Conservation (phyloP, 352 stramenopile species). For the Globisporangium rhizosaccharum region DNA sequence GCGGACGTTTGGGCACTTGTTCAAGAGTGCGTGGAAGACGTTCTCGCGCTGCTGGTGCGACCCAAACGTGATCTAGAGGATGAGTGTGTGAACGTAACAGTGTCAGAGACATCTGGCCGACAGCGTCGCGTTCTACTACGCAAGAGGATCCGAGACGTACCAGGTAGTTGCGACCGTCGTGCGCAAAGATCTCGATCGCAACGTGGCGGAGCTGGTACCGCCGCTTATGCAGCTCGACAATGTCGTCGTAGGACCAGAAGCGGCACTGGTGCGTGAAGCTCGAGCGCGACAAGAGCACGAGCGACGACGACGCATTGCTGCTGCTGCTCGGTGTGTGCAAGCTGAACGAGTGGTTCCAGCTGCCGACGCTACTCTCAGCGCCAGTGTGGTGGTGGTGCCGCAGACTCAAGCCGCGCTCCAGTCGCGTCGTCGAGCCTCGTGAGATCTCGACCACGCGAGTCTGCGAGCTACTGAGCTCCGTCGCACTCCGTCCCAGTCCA, state of each 20-base stretch:
- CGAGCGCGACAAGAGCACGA: slow-evolving; percentile 16
- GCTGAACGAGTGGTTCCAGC: neutral
- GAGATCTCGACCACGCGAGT: slow-evolving; percentile 46
- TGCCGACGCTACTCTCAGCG: neutral
- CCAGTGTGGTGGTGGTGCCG: slow-evolving; percentile 15
- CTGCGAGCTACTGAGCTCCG: neutral
- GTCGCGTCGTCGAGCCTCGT: slow-evolving; percentile 32
- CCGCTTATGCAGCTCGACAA: slow-evolving; percentile 70
- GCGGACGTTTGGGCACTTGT: slow-evolving; percentile 64
- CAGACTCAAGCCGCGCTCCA: slow-evolving; percentile 50
- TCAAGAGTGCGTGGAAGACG: slow-evolving; percentile 72
- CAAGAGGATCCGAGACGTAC: slow-evolving; percentile 21
- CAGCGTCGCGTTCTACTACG: neutral
- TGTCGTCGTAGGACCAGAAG: slow-evolving; percentile 71
- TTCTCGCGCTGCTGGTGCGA: slow-evolving; percentile 52
- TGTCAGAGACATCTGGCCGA: neutral
- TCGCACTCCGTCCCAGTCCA: neutral
- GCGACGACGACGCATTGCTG: neutral
- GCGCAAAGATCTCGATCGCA: slow-evolving; percentile 67
- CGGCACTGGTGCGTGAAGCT: slow-evolving; percentile 55
- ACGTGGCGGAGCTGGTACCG: slow-evolving; percentile 72
- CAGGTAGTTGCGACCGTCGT: slow-evolving; percentile 71
- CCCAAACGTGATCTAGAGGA: slow-evolving; percentile 54
- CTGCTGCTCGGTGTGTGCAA: slow-evolving; percentile 4
- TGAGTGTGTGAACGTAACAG: neutral